Conservation (phyloP, 1,284 basidiomycete species). For the Boletus mariae region DNA sequence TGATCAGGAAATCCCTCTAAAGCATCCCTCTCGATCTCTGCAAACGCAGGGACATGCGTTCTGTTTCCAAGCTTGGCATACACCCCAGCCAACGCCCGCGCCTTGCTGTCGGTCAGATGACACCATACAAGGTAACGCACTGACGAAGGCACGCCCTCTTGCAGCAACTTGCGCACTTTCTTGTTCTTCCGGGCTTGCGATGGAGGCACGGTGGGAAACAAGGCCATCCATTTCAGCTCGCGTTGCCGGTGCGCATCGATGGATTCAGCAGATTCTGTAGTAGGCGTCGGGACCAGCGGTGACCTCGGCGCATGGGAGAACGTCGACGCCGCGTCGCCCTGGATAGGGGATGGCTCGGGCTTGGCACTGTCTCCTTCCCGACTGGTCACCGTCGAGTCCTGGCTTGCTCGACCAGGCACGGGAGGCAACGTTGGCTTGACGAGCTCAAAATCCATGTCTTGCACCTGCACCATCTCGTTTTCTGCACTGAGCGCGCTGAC, state of each 20-base stretch:
- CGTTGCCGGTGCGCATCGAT: slow-evolving; percentile 72
- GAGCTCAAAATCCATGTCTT: slow-evolving; percentile 78
- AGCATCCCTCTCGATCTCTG: slow-evolving; percentile 63
- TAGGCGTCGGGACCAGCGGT: slow-evolving; percentile 23
- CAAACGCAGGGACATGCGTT: slow-evolving; percentile 49
- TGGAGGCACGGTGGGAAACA: slow-evolving; percentile 61
- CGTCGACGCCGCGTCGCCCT: slow-evolving; percentile 51
- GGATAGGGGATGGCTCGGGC: slow-evolving; percentile 29
- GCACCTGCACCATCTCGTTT: slow-evolving; percentile 59
- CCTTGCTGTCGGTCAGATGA: slow-evolving; percentile 73
- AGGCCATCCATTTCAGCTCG: slow-evolving; percentile 70
- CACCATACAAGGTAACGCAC: slow-evolving; percentile 86
- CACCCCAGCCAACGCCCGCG: slow-evolving; percentile 63
- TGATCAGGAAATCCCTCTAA: slow-evolving; percentile 49
- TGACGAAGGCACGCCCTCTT: slow-evolving; percentile 81
- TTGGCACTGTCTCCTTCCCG: slow-evolving; percentile 31
- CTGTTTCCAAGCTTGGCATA: slow-evolving; percentile 65
- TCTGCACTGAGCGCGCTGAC: slow-evolving; percentile 24
- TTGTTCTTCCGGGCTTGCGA: slow-evolving; percentile 74
- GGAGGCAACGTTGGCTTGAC: slow-evolving; percentile 54
- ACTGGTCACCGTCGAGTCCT: slow-evolving; percentile 46
- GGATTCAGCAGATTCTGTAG: slow-evolving; percentile 31
- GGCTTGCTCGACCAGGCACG: slow-evolving; percentile 45
- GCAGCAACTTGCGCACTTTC: slow-evolving; percentile 77
- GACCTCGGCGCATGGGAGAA: slow-evolving; percentile 34